These are phyloP conservation scores for Cadophora sp. DNA, from an alignment of 2,329 filamentous ascomycete genomes.

Conservation along the genomic window DNA sequence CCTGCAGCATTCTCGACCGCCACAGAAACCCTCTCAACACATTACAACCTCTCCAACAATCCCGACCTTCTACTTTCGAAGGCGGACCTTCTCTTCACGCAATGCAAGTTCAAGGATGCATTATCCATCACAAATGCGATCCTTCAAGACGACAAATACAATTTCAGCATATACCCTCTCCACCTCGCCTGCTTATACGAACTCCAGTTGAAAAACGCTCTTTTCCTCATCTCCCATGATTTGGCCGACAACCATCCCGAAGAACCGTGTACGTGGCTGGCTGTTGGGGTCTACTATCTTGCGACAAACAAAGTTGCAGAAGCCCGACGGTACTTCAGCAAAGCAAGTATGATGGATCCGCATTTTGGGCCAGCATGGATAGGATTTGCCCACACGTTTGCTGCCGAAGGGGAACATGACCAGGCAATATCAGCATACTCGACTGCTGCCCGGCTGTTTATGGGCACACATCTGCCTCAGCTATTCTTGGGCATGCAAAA, in stretches of 20 bases:
- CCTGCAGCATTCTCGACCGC: constrained; percentile 82
- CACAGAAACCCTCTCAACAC: constrained; percentile 88
- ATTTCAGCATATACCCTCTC: constrained; percentile 86
- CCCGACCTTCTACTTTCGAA: constrained; percentile 89
- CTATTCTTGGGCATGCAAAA: constrained; percentile 99
- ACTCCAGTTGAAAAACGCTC: constrained; percentile 81
- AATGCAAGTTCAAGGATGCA: constrained; percentile 91
- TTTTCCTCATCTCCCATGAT: constrained; percentile 92
- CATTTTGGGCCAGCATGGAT: constrained; percentile 99
- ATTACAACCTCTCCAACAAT: constrained; percentile 87
- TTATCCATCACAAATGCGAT: constrained; percentile 84
- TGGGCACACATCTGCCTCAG: constrained; percentile 94
- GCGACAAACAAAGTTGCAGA: constrained; percentile 89
- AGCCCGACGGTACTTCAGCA: constrained; percentile 94
- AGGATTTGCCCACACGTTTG: constrained; percentile 97
- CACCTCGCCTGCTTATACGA: constrained; percentile 93
- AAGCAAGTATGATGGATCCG: constrained; percentile 95
- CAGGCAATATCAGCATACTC: constrained; percentile 98
- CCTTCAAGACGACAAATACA: constrained; percentile 83
- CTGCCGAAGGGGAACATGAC: constrained; percentile 95
- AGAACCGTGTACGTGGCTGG: constrained; percentile 91
- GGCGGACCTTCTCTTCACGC: constrained; percentile 91
- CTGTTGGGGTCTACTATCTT: constrained; percentile 95
- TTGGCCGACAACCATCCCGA: constrained; percentile 90
- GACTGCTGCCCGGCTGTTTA: constrained; percentile 91